A percentile compares a stretch with the other conserved stretches of the same genome.
Evolutionary conservation across 768 basidiomycete species (phyloP).

Genomic region (Leccinum imitatum): DNA sequence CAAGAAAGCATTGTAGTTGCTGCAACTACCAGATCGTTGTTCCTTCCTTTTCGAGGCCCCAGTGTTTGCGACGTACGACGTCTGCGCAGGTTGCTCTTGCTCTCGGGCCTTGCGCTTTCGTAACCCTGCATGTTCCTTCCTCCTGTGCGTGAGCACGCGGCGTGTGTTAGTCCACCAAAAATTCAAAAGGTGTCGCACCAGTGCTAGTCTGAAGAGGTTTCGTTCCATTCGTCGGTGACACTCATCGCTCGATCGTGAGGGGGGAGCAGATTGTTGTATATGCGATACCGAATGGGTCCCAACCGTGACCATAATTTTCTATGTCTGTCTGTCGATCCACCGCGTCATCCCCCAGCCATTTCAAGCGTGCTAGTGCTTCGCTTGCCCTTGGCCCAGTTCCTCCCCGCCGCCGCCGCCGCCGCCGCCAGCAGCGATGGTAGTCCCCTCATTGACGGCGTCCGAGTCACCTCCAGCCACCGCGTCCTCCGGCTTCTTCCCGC

Average conservation of each 20-base stretch:
- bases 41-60: too few species aligned
- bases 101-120: not conserved
- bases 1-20: too few species aligned
- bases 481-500: constrained; percentile 17
- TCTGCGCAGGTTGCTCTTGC: too few species aligned
- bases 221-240: not conserved
- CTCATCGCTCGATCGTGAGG: not conserved
- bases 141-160: too few species aligned
- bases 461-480: not conserved
- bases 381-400: not conserved
- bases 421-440: not conserved
- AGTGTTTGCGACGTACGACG: too few species aligned
- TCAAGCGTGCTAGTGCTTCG: not conserved
- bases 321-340: not conserved
- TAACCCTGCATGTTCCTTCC: too few species aligned
- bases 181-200: not conserved
- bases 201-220: too few species aligned
- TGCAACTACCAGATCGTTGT: not conserved
- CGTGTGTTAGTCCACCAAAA: not conserved
- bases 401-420: not conserved
- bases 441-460: not conserved
- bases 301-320: not conserved
- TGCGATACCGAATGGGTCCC: not conserved
- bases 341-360: not conserved
- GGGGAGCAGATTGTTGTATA: not conserved